Evolutionary conservation across 768 basidiomycete species (phyloP).

Genomic region (Boletus rufocinnamomeus): DNA sequence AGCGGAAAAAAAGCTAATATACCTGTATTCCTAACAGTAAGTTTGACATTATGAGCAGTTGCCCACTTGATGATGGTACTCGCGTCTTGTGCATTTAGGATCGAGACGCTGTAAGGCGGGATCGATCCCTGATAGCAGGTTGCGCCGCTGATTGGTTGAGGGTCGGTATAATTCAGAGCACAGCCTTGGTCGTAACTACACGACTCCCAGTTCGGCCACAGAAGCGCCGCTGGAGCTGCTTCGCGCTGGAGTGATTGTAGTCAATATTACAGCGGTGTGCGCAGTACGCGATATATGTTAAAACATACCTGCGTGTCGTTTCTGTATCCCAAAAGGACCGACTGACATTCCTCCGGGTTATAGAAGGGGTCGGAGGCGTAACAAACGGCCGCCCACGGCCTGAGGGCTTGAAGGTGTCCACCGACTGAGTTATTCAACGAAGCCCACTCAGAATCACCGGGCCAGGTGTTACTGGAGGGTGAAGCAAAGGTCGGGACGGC

Average conservation of each 20-base stretch:
- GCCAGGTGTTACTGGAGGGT: slow-evolving; percentile 12
- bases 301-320: slow-evolving; percentile 19
- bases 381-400: slow-evolving; percentile 27
- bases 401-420: slow-evolving; percentile 21
- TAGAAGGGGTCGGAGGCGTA: slow-evolving; percentile 25
- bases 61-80: slow-evolving; percentile 26
- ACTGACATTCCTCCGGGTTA: slow-evolving; percentile 16
- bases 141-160: slow-evolving; percentile 14
- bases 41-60: slow-evolving; percentile 18
- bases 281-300: background rate
- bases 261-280: background rate
- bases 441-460: slow-evolving; percentile 8
- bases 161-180: slow-evolving; percentile 20
- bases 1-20: background rate
- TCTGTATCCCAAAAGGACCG: slow-evolving; percentile 13
- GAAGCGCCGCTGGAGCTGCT: slow-evolving; percentile 18
- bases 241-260: slow-evolving; percentile 18
- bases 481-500: slow-evolving; percentile 6
- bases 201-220: slow-evolving; percentile 28
- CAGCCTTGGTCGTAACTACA: slow-evolving; percentile 23
- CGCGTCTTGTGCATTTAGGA: slow-evolving; percentile 22
- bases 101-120: slow-evolving; percentile 23
- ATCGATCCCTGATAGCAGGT: slow-evolving; percentile 24
- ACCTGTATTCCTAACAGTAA: slow-evolving; percentile 30
- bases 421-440: slow-evolving; percentile 18